Base-by-base conservation (phyloP, 2,329 filamentous ascomycete genomes). In the Berkeleyomyces basicola region DNA sequence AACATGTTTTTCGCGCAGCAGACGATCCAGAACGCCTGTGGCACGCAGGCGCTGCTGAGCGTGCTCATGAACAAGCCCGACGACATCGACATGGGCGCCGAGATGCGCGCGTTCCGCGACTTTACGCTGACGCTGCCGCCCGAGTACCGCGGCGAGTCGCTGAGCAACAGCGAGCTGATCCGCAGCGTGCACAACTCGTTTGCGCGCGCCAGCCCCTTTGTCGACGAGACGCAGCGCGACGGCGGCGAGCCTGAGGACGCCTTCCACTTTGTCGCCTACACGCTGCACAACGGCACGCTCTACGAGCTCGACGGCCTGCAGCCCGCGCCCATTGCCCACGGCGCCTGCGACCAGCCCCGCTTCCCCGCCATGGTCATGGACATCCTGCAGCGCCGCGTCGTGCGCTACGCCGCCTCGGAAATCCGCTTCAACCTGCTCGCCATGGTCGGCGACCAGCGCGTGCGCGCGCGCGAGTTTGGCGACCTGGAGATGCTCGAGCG, bases 21-120 rank as follows among this genome's bases (percentile, higher is more conserved):
- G 77, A 97, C 92, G 3, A 99, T 99, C 72, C 92, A 97, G 74
- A 99, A 99, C 74, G 93, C 93, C 6, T 99, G 93, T 75, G 93
- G 91, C 53, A 99, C 93, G 14, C 93, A 99, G 74, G 93, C 93
- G 3, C 82, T 99, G 57, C 82, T 99, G 47, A 93, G 88, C 61
- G 88, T 97, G 62, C 80, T 97, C 40, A 78, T 99, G 67, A 99
- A 99, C 77, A 87, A 95, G 73, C 81, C 82, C 57, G 78, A 75
- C 62, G 72, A 80, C 51, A 80, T 96, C 59, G 80, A 90, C 42
- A 83, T 96, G 66, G 91, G 91, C 61, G 71, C 77, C 2, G 78
- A 82, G 67, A 78, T 96, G 67, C 75, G 76, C 66, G 84, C 88
- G 65, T 96, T 96, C 77, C 88, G 88, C 72, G 89, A 93, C 55